Base-by-base conservation (phyloP, 768 basidiomycete genomes). In the Trametes meyenii region DNA sequence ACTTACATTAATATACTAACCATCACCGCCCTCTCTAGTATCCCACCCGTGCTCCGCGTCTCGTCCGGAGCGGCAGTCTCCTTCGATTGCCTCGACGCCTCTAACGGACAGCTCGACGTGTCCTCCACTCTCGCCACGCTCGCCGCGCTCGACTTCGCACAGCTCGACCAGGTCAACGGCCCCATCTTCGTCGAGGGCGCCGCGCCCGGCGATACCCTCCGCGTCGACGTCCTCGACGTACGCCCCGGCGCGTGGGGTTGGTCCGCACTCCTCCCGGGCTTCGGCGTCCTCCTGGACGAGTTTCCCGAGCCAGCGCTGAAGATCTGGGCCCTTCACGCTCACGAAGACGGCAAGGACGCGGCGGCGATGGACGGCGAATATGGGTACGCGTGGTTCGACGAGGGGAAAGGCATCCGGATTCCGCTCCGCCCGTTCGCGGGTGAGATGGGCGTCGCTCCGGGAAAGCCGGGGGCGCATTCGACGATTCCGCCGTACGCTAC, bases 401-500 rank as follows among this genome's bases (percentile, higher is more conserved):
- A 80, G 62, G 73, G 69, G 50, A 77, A 74, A 61, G 74, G 75
- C 10, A 82, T 86, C 5, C 76, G 75, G 62, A 77, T 86, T 26
- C 84, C 83, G 3, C 55, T 87, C 6, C 66, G 76, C 38, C 85
- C 86, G 16, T 87, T 87, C 71, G 80, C 83, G 10, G 85, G 86
- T 0, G 85, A 86, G 72, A 85, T 87, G 83, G 85, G 86, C 14
- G 81, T 86, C 17, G 85, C 82, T 19, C 79, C 77, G 21, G 83
- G 77, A 16, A 74, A 73, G 57, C 68, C 66, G 11, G 86, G 86
- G 2, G 76, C 81, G 29, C 81, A 79, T 65, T 86, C 85, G 14
- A 86, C 84, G 17, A 86, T 86, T 50, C 86, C 86, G 46, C 86
- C 85, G 1, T 86, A 85, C 62, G 73, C 70, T 35, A 86, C 85